phyloP scores from a whole-genome alignment of 2,329 filamentous ascomycete genomes.

The Verticillium dahliae region DNA sequence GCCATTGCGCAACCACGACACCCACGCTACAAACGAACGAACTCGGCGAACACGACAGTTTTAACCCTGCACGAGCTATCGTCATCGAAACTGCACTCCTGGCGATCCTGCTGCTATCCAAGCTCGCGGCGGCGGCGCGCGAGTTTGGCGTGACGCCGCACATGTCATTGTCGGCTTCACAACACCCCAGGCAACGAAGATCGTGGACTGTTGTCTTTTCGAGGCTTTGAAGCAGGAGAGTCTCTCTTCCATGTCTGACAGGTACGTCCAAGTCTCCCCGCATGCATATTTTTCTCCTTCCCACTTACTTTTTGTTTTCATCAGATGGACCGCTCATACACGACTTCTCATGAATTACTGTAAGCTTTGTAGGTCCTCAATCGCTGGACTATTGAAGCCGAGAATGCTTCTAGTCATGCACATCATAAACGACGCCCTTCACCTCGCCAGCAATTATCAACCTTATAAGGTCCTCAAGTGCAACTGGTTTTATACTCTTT shows the following conservation, averaged over 20 bases:
- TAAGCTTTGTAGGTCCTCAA: too few relatives aligned
- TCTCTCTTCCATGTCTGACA: not conserved
- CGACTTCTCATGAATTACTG: too few relatives aligned
- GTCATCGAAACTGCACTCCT: slow-evolving; percentile 16
- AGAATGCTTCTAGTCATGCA: too few relatives aligned
- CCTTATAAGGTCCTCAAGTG: too few relatives aligned
- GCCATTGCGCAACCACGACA: not conserved
- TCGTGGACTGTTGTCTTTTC: slow-evolving; percentile 15
- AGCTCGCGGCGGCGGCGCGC: slow-evolving; percentile 15
- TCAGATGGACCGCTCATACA: too few relatives aligned
- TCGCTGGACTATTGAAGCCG: too few relatives aligned
- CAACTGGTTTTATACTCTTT: too few relatives aligned
- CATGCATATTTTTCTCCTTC: too few relatives aligned
- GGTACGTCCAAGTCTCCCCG: not conserved
- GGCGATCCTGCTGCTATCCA: slow-evolving; percentile 14
- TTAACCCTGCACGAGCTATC: slow-evolving; percentile 4
- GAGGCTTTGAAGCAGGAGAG: slow-evolving; percentile 19
- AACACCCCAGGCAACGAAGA: slow-evolving; percentile 12
- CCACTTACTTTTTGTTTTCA: too few relatives aligned
- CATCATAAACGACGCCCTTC: too few relatives aligned
- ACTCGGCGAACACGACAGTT: not conserved
- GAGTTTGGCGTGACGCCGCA: slow-evolving; percentile 15
- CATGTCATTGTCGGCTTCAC: slow-evolving; percentile 16
- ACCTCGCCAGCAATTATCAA: too few relatives aligned
- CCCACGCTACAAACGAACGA: not conserved